Conservation (phyloP, 2,329 filamentous ascomycete species). For the Botrytis cinerea region DNA sequence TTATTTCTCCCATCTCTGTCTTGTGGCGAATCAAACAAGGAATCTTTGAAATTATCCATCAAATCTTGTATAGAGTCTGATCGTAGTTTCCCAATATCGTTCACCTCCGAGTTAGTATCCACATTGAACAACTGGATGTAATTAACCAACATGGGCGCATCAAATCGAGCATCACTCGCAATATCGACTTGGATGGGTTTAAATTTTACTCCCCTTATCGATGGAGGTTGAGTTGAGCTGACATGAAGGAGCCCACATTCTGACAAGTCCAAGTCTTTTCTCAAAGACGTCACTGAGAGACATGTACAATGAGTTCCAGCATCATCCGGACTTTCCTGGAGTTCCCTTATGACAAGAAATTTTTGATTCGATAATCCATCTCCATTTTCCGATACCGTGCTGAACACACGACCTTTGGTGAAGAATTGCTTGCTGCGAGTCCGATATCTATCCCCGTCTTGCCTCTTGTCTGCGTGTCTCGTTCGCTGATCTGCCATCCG, state of each 20-base stretch:
- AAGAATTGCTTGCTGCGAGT: slow-evolving; percentile 8
- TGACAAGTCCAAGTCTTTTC: background rate
- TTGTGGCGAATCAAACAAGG: background rate
- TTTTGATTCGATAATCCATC: background rate
- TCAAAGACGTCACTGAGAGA: background rate
- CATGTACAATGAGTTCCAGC: slow-evolving; percentile 1
- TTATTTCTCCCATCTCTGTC: background rate
- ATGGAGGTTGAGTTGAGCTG: background rate
- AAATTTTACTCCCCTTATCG: background rate
- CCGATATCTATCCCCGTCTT: background rate
- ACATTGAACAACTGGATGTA: slow-evolving; percentile 7
- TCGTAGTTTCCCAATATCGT: background rate
- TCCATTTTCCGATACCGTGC: background rate
- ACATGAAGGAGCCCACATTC: slow-evolving; percentile 10
- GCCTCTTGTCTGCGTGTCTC: background rate
- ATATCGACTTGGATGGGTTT: background rate
- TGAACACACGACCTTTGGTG: background rate
- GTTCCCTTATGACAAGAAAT: background rate
- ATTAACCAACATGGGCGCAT: slow-evolving; percentile 11
- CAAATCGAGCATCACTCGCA: background rate
- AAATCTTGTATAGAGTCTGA: background rate
- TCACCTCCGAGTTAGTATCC: slow-evolving; percentile 7
- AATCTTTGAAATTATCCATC: slow-evolving; percentile 11
- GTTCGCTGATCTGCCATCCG: slow-evolving; percentile 5
- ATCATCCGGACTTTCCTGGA: background rate